Conservation (phyloP, 1,284 basidiomycete genomes). For the Dichomitus squalens region DNA sequence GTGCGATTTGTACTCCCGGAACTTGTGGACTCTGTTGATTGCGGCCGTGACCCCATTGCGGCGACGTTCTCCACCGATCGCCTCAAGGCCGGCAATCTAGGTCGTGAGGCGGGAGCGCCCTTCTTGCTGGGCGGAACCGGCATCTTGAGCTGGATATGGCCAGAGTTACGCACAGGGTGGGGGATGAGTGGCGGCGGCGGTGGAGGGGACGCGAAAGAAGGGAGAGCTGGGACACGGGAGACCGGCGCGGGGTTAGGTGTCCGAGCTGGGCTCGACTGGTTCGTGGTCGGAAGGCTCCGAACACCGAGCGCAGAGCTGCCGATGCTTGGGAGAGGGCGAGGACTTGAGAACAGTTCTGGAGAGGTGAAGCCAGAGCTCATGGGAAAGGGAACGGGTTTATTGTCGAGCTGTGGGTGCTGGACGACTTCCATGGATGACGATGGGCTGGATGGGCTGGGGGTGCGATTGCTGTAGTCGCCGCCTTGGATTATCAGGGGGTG, state of each 20-base stretch:
- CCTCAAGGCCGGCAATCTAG: conserved; percentile 16
- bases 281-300: conserved; percentile 7
- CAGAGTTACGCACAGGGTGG: background rate
- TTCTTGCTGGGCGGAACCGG: conserved; percentile 9
- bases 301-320: conserved; percentile 13
- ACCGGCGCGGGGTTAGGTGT: conserved; percentile 10
- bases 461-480: conserved; percentile 3
- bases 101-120: conserved; percentile 10
- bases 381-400: conserved; percentile 13
- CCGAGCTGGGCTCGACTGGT: conserved; percentile 5
- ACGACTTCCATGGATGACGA: conserved; percentile 18
- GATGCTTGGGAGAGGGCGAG: conserved; percentile 16
- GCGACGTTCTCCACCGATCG: conserved; percentile 4
- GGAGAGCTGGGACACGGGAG: background rate
- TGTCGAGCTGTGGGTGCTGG: background rate
- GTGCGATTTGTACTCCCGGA: background rate
- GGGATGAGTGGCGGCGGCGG: background rate
- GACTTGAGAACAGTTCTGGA: conserved; percentile 12
- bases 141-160: background rate
- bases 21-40: background rate
- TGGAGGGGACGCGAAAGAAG: background rate
- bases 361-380: conserved; percentile 14
- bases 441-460: conserved; percentile 21
- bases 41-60: background rate
- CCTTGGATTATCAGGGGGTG: conserved; percentile 21